phyloP scores from a whole-genome alignment of 768 basidiomycete species.

The Lactifluus volemus region DNA sequence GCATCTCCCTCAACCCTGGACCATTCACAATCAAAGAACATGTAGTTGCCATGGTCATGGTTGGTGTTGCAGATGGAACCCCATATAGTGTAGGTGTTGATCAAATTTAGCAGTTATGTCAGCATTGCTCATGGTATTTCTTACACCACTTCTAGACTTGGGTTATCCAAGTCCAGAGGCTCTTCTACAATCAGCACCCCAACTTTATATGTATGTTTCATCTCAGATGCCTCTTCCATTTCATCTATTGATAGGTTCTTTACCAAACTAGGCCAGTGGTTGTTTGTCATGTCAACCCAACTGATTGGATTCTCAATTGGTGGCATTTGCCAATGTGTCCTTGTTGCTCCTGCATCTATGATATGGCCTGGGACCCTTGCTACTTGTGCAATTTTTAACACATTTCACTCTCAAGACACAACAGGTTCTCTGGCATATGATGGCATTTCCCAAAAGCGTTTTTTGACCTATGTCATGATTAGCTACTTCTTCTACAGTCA shows the following conservation, averaged over 20 bases:
- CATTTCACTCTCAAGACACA: conserved; percentile 31
- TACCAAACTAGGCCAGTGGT: conserved; percentile 26
- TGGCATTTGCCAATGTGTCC: no score
- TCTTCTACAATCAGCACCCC: no score
- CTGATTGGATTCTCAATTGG: conserved; percentile 26
- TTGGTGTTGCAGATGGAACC: no score
- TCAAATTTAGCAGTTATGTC: no score
- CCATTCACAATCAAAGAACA: not conserved
- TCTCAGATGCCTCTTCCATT: no score
- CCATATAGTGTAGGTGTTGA: no score
- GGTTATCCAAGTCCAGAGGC: no score
- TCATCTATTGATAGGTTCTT: no score
- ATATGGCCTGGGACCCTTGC: conserved; percentile 39
- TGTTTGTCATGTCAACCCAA: conserved; percentile 35
- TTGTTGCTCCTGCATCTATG: conserved; percentile 32
- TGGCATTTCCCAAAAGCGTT: conserved; percentile 45
- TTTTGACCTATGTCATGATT: conserved; percentile 36
- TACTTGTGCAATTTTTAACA: conserved; percentile 35
- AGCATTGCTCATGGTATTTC: no score
- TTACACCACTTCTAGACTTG: no score
- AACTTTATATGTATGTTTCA: no score
- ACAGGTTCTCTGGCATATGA: conserved; percentile 35
- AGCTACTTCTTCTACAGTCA: conserved; percentile 36
- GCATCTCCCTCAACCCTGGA: not conserved
- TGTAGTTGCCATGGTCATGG: no score